A percentile compares a stretch with the other conserved stretches of the same genome.
phyloP scores from a whole-genome alignment of 768 basidiomycete species.

The Suillus variegatus region DNA sequence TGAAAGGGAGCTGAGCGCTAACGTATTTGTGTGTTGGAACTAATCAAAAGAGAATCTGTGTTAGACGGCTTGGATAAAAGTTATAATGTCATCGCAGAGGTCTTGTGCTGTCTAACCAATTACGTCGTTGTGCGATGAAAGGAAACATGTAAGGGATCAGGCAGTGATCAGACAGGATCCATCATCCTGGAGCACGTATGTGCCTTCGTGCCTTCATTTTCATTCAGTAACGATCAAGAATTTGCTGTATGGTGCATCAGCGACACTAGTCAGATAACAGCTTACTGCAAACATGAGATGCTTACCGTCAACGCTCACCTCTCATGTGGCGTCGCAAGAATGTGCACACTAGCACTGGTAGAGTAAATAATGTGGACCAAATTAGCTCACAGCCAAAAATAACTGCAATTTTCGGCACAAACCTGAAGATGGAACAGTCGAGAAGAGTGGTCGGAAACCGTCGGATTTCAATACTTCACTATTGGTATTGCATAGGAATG shows the following conservation, averaged over 20 bases:
- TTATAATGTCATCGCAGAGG: neutral
- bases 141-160: neutral
- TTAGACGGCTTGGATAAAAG: neutral
- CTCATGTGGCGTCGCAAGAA: neutral
- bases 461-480: too few species aligned
- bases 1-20: neutral
- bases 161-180: neutral
- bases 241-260: neutral
- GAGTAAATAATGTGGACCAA: neutral
- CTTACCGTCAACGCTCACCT: too few species aligned
- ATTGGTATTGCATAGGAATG: too few species aligned
- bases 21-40: neutral
- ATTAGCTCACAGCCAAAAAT: neutral
- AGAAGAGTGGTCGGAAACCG: neutral
- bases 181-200: too few species aligned
- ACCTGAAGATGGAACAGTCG: neutral
- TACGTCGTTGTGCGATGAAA: neutral
- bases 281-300: neutral
- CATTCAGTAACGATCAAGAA: neutral
- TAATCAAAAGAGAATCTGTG: neutral
- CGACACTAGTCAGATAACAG: neutral
- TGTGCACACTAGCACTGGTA: neutral
- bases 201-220: neutral
- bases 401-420: neutral
- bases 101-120: neutral